Base-by-base conservation (phyloP, 2,329 filamentous ascomycete species). In the Colletotrichum lini region DNA sequence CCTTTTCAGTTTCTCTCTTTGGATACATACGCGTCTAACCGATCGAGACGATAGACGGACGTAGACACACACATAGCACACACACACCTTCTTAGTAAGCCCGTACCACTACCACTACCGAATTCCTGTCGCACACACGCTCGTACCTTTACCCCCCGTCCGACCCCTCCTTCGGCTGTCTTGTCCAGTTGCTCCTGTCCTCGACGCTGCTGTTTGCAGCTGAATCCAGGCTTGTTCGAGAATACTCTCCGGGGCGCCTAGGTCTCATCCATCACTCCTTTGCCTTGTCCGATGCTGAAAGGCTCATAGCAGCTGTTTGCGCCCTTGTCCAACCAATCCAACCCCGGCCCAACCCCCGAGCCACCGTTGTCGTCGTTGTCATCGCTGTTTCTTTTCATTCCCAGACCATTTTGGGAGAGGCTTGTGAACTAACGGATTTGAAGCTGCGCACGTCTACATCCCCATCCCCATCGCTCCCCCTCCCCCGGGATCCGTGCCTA, bases 181-280 rank as follows among this genome's bases (percentile, higher is more conserved):
- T 66, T 44, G 44, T 60, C 38, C 23, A 35, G 30, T 35, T 35
- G 30, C 9, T 35, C 30, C 30, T 35, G 30, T 35, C 56, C 18
- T 70, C 57, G 42, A 61, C 57, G 64, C n/a, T 57, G 65, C 68
- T 59, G 69, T 54, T 72, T 72, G 69, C 69, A 72, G 69, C 53
- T 40, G 65, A 64, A 38, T 21, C n/a, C 53, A 42, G 56, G 38
- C 30, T 53, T 59, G 59, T 59, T 68, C 59, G 65, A 68, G 69
- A 72, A 72, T 18, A 18, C 30, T 40, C 18, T 49, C 52, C 4
- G 38, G 30, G 30, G n/a, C 69, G 53, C 58, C 58, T 15, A 30
- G 8, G 50, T 47, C 53, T 54, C 26, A n/a, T n/a, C 30, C 13
- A 35, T 35, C 30, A 9, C 30, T n/a, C 18, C 35, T 56, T 50